Base-by-base conservation (phyloP, 1,284 basidiomycete species). In the Vanrija pseudolonga region DNA sequence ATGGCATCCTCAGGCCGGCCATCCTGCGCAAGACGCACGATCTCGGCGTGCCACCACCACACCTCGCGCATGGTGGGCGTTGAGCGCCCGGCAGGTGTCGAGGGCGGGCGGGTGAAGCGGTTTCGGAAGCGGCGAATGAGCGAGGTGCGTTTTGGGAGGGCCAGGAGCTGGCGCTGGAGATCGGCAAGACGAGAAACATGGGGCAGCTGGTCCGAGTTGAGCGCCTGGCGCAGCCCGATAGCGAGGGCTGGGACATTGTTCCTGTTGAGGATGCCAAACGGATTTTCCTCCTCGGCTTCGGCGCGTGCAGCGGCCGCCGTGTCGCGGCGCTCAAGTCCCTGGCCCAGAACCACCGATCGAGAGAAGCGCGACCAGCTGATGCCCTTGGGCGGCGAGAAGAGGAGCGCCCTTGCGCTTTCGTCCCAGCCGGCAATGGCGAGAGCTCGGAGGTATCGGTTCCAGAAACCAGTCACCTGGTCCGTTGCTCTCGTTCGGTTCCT, bases 31-130 rank as follows among this genome's bases (percentile, higher is more conserved):
- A 59, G 53, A 4, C 63, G 61, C n/a, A 66, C 48, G 22, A 72
- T 60, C 19, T 63, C 50, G 4, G 69, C 67, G 45, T 69, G 66
- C 15, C 53, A 43, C 69, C 68, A 72, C 53, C 58, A 49, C 44
- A 46, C 46, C 3, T 28, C 36, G 11, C 43, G 42, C 1, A 57
- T 50, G 6, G 56, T 62, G 5, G 59, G 52, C 3, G 49, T 24
- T 6, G 42, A 45, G 42, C 53, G 47, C 15, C 47, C 55, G 3
- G 9, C 36, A 14, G 37, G 48, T 4, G 42, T 52, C 3, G 26
- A 37, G 2, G 52, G 39, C 4, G 50, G 36, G 6, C 43, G 43
- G 7, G 42, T 46, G 57, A 67, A 65, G 5, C 56, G 50, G 8
- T 32, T 22, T 14, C 55, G 39, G 41, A 64, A 64, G 11, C 53